Base-by-base conservation (phyloP, 371 early-diverging fungal genomes). In the Mortierella sp. region DNA sequence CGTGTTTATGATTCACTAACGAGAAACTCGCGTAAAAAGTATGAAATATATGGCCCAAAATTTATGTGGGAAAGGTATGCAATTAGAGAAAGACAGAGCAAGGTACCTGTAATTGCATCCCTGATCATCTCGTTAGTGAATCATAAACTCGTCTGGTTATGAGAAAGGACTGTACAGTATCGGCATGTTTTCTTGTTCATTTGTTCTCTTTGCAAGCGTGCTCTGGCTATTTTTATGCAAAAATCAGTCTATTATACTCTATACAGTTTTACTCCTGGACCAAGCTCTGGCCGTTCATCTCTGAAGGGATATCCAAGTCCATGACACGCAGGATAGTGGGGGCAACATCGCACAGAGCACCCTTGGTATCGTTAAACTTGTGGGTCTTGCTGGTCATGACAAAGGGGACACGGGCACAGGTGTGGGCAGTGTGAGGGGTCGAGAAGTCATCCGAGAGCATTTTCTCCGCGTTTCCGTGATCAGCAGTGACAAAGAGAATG, bases 381-480 rank as follows among this genome's bases (percentile, higher is more conserved):
- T 75, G 71, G 6, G 65, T 69, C 56, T 80, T 79, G 47, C 60
- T 66, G 60, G 88, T 88, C 93, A 99, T 95, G 59, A 97, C 88
- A 66, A 99, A 94, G 28, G 99, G 99, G 52, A 99, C 99, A 71
- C 60, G 89, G 32, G 90, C 84, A 72, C 92, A 91, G 24, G 99
- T 98, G 83, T 99, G 99, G 49, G 99, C 98, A 34, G 98, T 99
- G 83, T 98, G 95, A 23, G 97, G 95, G 42, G 87, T 84, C 34
- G 87, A 86, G 55, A 89, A 92, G 55, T 94, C 92, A 46, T 93
- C 95, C 27, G 91, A 88, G 49, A 93, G 56, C 99, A 99, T 99
- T 87, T 98, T 94, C 82, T 99, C 99, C 49, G 99, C 99, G 79
- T 99, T 99, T 50, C 99, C 99, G 84, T 99, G 99, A 85, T 99